Evolutionary conservation across 2,329 filamentous ascomycete species (phyloP), one percentile per base, ranked within the genome.

Genomic region (Thermoascus crustaceus): DNA sequence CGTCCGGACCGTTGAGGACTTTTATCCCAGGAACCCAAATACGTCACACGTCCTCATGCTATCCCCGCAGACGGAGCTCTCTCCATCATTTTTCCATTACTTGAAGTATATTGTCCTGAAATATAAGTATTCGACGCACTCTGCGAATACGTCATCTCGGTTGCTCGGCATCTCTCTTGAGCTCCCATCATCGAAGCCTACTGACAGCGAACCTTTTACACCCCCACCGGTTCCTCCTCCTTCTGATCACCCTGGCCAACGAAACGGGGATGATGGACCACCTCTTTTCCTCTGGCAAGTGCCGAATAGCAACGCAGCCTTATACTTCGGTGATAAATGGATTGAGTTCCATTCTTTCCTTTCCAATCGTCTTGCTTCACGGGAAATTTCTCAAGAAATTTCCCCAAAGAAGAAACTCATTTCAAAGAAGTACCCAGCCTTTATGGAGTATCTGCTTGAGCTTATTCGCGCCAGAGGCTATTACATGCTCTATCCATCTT

Each of bases 321-420:
- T 98, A 7, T 81, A 89, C 54, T 78, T 91, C 37, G 87, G 88
- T 27, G 76, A 86, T 31, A 87, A 82, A 52, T 98, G 91, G 91
- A 66, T 75, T 8, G 85, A 94, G 47, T 72, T 94, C 7, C 87
- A 95, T 54, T 74, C 78, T 7, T 91, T 93, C 48, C 72, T 93
- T 2, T 75, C 82, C 7, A 71, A 74, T 31, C 68, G 79, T 5
- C 63, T 88, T 7, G 46, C 55, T 9, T 52, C 48, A 16, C 45
- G 48, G 18, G 56, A 56, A 42, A 46, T 30, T 16, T 30, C 32
- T 14, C 21, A 37, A 38, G 52, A 40, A 33, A 42, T 32, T 35
- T 39, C 32, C 16, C 27, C 43, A 14, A 40, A 45, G 14, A 42
- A 49, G 10, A 85, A 83, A 52, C 44, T 71, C 7, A 69, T 87